A percentile compares a stretch with the other conserved stretches of the same genome.
Evolutionary conservation across 176 grass and related monocot species (phyloP).

Genomic region (Aegilops speltoides): DNA sequence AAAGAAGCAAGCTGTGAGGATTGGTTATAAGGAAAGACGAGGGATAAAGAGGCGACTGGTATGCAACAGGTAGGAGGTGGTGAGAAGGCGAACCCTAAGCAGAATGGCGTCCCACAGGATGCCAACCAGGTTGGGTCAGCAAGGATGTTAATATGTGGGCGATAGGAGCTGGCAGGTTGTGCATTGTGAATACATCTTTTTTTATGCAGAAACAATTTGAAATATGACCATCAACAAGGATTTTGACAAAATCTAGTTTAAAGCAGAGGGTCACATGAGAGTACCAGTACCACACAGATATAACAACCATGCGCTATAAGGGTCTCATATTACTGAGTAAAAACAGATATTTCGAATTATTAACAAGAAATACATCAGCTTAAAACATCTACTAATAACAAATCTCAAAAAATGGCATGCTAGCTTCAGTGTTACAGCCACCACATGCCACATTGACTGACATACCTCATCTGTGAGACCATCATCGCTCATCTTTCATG

Average conservation of each 20-base stretch:
- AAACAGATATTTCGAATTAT: background rate
- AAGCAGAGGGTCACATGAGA: background rate
- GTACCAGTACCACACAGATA: background rate
- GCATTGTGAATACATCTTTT: background rate
- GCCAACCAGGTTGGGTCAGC: background rate
- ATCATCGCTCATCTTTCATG: background rate
- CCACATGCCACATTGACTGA: background rate
- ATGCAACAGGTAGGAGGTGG: background rate
- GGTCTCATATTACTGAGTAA: background rate
- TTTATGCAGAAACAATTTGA: background rate
- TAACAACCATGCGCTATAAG: background rate
- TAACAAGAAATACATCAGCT: background rate
- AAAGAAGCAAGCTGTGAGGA: constrained; percentile 13
- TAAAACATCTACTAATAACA: background rate
- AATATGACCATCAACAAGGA: background rate
- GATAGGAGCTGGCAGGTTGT: background rate
- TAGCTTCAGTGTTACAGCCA: background rate
- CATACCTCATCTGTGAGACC: background rate
- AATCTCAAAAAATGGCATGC: background rate
- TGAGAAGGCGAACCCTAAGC: background rate
- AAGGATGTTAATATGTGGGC: background rate
- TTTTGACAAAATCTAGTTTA: background rate
- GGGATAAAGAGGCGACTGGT: background rate
- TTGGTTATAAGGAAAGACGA: background rate
- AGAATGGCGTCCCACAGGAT: background rate